These are phyloP conservation scores for Cadophora gregata DNA, from an alignment of 2,329 filamentous ascomycete species.

Conservation along the genomic window DNA sequence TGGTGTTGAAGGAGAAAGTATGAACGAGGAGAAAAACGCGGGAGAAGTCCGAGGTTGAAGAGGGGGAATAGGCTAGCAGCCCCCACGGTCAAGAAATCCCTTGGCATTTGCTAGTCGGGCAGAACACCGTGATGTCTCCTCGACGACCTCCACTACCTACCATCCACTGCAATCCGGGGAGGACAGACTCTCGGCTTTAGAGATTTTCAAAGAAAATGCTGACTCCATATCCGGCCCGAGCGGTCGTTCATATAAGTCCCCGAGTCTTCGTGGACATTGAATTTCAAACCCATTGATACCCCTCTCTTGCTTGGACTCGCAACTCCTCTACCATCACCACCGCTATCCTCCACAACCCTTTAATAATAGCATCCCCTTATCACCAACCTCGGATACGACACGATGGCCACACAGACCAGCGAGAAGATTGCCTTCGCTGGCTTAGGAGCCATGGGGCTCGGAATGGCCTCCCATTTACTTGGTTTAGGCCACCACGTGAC, in stretches of 20 bases:
- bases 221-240: neutral
- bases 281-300: slow-evolving; percentile 8
- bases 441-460: slow-evolving; percentile 81
- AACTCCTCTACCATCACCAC: neutral
- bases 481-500: slow-evolving; percentile 69
- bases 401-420: slow-evolving; percentile 4
- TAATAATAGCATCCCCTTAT: neutral
- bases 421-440: slow-evolving; percentile 53
- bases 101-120: slow-evolving; percentile 3
- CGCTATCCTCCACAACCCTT: neutral
- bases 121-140: slow-evolving; percentile 14
- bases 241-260: slow-evolving; percentile 2
- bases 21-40: neutral
- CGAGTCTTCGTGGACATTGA: neutral
- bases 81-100: neutral
- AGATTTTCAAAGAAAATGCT: slow-evolving; percentile 4
- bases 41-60: slow-evolving; percentile 9
- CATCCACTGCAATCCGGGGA: slow-evolving; percentile 7
- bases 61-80: neutral
- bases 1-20: slow-evolving; percentile 9
- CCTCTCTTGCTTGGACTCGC: neutral
- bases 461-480: slow-evolving; percentile 77
- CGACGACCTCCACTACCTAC: neutral
- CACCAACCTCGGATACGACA: neutral
- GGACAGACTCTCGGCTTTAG: neutral